These are phyloP conservation scores for Chaetomiaceae sp. DNA, from an alignment of 2,329 filamentous ascomycete species.

Conservation along the genomic window DNA sequence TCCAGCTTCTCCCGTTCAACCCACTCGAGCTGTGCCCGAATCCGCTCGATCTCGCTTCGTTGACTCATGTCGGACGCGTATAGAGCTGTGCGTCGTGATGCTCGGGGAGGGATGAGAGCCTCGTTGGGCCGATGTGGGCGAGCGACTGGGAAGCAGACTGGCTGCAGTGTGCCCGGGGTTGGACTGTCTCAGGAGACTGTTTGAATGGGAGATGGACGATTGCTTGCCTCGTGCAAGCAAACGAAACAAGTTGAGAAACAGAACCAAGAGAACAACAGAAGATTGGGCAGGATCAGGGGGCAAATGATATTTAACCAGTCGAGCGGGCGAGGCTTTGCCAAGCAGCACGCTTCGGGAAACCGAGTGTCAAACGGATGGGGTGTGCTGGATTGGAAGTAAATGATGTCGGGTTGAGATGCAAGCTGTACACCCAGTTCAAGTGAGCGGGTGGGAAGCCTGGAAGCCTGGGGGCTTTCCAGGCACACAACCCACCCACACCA, in stretches of 20 bases:
- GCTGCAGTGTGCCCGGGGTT: not conserved
- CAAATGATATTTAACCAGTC: conserved; percentile 29
- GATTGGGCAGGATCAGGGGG: conserved; percentile 20
- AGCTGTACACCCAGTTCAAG: conserved; percentile 19
- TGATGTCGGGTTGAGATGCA: conserved; percentile 23
- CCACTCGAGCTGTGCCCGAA: conserved; percentile 17
- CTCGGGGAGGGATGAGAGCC: not conserved
- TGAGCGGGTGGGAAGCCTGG: conserved; percentile 14
- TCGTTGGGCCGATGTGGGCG: not conserved
- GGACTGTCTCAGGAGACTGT: not conserved
- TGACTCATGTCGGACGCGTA: not conserved
- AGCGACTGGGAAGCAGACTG: not conserved
- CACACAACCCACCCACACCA: conserved; percentile 20
- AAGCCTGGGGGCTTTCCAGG: conserved; percentile 13
- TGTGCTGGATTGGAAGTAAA: conserved; percentile 1
- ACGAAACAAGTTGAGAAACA: conserved; percentile 17
- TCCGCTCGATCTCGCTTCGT: conserved; percentile 7
- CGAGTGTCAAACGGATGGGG: conserved; percentile 13
- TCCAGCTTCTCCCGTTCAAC: conserved; percentile 17
- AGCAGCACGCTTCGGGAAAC: conserved; percentile 17
- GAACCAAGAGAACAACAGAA: conserved; percentile 17
- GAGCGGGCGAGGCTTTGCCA: conserved; percentile 22
- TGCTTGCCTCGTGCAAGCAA: conserved; percentile 16
- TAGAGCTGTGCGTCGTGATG: not conserved
- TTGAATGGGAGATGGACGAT: not conserved